phyloP scores from a whole-genome alignment of 2,329 filamentous ascomycete genomes.

The Colletotrichum theobromicola region DNA sequence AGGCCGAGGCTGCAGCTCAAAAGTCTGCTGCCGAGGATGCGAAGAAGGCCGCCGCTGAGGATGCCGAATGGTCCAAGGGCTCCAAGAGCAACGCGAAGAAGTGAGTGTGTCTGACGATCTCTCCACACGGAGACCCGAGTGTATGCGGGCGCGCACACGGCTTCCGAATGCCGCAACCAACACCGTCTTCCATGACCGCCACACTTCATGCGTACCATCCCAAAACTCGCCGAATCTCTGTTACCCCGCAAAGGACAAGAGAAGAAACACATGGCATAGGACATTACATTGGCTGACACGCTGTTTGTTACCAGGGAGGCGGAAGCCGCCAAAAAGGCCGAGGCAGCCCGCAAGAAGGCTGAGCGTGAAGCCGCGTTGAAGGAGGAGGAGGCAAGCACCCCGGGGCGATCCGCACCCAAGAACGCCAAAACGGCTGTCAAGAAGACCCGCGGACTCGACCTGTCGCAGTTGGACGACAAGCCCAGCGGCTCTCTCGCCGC shows the following conservation, averaged over 20 bases:
- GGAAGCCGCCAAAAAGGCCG: constrained; percentile 82
- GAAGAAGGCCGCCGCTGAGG: constrained; percentile 71
- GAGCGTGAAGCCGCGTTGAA: constrained; percentile 84
- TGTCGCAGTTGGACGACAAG: constrained; percentile 73
- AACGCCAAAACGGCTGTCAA: constrained; percentile 72
- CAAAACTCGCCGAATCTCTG: not conserved
- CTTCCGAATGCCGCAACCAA: not conserved
- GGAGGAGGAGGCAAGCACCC: constrained; percentile 76
- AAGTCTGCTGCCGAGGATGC: constrained; percentile 77
- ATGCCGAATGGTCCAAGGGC: constrained; percentile 83
- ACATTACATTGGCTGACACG: constrained; percentile 7
- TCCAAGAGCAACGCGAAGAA: constrained; percentile 87
- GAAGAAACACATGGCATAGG: not conserved
- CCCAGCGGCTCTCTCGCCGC: constrained; percentile 48
- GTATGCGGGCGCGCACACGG: not conserved
- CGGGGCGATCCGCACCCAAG: constrained; percentile 66
- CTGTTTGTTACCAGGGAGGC: constrained; percentile 67
- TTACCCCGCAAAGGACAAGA: not conserved
- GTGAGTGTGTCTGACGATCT: constrained; percentile 57
- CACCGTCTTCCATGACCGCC: not conserved
- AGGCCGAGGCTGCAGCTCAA: constrained; percentile 83
- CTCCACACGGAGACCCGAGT: not conserved
- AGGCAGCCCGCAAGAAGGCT: constrained; percentile 86
- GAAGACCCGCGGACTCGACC: constrained; percentile 75
- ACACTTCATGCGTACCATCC: not conserved